These are phyloP conservation scores for Zygnema cylindricum DNA, from an alignment of 139 green algal genomes.

Conservation along the genomic window DNA sequence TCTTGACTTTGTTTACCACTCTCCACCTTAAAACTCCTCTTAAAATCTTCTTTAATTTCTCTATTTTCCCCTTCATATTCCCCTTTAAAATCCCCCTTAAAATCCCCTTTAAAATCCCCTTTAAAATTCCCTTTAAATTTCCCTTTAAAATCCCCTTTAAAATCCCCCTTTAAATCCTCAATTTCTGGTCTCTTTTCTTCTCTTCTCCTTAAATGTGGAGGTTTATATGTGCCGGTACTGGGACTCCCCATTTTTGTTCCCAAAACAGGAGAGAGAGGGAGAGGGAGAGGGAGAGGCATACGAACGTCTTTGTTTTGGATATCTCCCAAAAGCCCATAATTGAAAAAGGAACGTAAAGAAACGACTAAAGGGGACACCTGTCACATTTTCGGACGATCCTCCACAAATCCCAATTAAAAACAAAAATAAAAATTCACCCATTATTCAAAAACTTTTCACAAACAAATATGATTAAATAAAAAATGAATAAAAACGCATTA, in stretches of 20 bases:
- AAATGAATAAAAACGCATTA: not conserved
- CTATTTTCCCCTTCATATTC: not conserved
- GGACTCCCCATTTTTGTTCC: not conserved
- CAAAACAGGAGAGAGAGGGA: not conserved
- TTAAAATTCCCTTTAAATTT: not conserved
- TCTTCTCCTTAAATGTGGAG: not conserved
- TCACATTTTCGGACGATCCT: not conserved
- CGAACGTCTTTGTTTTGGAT: not conserved
- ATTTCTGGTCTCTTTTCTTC: not conserved
- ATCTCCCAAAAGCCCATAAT: not conserved
- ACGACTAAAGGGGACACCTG: not conserved
- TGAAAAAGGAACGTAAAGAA: not conserved
- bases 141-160: not conserved
- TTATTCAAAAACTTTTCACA: no score
- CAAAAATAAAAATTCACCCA: not conserved
- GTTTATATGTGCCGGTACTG: not conserved
- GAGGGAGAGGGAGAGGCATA: not conserved
- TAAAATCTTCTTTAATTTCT: not conserved
- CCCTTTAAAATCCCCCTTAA: not conserved
- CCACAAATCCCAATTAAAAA: constrained; percentile 2
- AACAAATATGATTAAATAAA: no score
- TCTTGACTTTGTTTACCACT: not conserved
- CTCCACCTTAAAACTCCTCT: not conserved
- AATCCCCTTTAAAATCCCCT: not conserved
- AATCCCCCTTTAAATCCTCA: not conserved